Conservation (phyloP, 352 stramenopile genomes). For the Phytophthora megakarya region DNA sequence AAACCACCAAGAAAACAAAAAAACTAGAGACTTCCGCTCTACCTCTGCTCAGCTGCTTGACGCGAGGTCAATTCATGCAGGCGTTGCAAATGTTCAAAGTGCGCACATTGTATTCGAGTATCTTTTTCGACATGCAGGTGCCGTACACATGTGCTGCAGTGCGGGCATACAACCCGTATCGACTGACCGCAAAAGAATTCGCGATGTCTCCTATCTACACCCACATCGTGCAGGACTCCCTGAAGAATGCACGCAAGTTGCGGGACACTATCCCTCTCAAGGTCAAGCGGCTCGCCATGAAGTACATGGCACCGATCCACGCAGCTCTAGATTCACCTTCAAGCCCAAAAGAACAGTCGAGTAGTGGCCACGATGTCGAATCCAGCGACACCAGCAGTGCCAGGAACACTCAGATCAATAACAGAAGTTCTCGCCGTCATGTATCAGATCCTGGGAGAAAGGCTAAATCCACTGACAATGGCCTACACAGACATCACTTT, state of each 20-base stretch:
- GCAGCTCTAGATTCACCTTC: slow-evolving; percentile 29
- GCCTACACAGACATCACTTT: slow-evolving; percentile 18
- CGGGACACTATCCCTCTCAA: slow-evolving; percentile 63
- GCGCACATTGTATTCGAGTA: slow-evolving; percentile 73
- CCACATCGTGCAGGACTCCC: slow-evolving; percentile 64
- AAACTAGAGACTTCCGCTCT: slow-evolving; percentile 8
- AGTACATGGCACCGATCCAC: slow-evolving; percentile 30
- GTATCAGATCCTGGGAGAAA: slow-evolving; percentile 29
- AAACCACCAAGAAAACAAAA: neutral
- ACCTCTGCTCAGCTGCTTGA: slow-evolving; percentile 66
- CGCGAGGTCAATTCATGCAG: slow-evolving; percentile 74
- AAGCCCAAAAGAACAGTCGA: slow-evolving; percentile 18
- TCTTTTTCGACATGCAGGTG: slow-evolving; percentile 84
- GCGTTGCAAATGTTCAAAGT: slow-evolving; percentile 71
- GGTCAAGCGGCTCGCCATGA: slow-evolving; percentile 46
- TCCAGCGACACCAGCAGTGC: slow-evolving; percentile 9
- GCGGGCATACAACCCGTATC: slow-evolving; percentile 84
- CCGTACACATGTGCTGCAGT: slow-evolving; percentile 79
- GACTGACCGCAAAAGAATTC: slow-evolving; percentile 43
- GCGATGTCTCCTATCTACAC: slow-evolving; percentile 71
- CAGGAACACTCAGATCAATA: slow-evolving; percentile 25
- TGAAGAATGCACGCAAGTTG: slow-evolving; percentile 55
- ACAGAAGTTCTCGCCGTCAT: slow-evolving; percentile 14
- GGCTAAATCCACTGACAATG: slow-evolving; percentile 15
- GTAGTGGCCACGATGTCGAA: slow-evolving; percentile 21